Evolutionary conservation across 1,284 basidiomycete species (phyloP), one percentile per base, ranked within the genome.

Genomic region (Xanthoconium separans): DNA sequence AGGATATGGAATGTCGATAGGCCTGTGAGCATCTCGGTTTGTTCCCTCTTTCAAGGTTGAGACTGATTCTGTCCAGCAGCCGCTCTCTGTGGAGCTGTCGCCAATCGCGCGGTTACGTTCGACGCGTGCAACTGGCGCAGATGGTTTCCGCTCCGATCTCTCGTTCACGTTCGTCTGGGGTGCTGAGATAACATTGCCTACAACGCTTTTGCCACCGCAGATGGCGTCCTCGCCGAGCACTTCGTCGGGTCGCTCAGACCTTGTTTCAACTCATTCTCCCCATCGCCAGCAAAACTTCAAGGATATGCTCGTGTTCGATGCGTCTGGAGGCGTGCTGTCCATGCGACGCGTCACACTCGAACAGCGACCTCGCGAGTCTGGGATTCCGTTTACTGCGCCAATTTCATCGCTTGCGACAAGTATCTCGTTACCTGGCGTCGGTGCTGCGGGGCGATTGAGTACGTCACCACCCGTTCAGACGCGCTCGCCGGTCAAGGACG

Each of bases 281-380:
- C 71, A 65, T 33, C 65, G 64, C 24, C 70, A 74, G 6, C 70
- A 71, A 30, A 81, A 82, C 57, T 79, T 77, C 59, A 84, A 86
- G 64, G 85, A 89, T 58, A 58, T 87, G 0, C 75, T 89, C 20
- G 66, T 88, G 2, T 88, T 89, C 58, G 83, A 89, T 63, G 80
- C 84, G 0, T 69, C 71, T 1, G 80, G 83, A 46, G 82, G 84
- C 0, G 71, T 77, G 4, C 71, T 89, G 16, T 80, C 80, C 0
- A 71, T 89, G 44, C 74, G 80, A 24, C 75, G 85, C 0, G 70
- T 88, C 37, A 71, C 72, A 8, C 54, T 84, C 7, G 80, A 84
- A 24, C 68, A 69, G 41, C 66, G 66, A 6, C 37, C 63, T 27
- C 59, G 60, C 0, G 75, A 77, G 24, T 57, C 46, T 0, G 61